Percentiles rank a stretch among this genome's conserved stretches.
Conservation (phyloP, 2,329 filamentous ascomycete genomes). For the Aspergillus fischeri region DNA sequence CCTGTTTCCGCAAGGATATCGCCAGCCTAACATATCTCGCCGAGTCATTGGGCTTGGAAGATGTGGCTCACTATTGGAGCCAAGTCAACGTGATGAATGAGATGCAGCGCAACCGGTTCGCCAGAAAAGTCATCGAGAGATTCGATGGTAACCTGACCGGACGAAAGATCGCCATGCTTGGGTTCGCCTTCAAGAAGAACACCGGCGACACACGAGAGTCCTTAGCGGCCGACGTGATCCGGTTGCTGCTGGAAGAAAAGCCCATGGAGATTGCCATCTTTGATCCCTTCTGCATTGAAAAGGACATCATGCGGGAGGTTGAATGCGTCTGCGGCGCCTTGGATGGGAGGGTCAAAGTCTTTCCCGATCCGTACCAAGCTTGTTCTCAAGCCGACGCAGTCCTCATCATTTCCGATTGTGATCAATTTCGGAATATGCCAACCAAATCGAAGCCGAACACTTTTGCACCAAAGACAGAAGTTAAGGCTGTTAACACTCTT, state of each 20-base stretch:
- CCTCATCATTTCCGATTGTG: constrained; percentile 51
- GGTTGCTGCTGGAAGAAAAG: constrained; percentile 60
- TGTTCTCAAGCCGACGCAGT: constrained; percentile 46
- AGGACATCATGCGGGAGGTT: constrained; percentile 40
- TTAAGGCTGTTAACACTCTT: not conserved
- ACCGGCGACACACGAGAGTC: constrained; percentile 71
- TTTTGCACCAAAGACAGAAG: not conserved
- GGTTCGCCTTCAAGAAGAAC: constrained; percentile 77
- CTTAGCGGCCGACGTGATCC: constrained; percentile 65
- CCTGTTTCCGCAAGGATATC: constrained; percentile 79
- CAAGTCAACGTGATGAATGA: constrained; percentile 73
- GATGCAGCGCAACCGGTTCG: constrained; percentile 67
- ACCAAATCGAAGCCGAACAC: not conserved
- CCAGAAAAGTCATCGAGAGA: constrained; percentile 59
- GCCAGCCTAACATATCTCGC: constrained; percentile 70
- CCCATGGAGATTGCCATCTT: constrained; percentile 63
- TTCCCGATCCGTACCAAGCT: constrained; percentile 42
- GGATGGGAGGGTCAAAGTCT: constrained; percentile 33
- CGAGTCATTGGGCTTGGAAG: constrained; percentile 62
- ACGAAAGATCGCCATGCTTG: constrained; percentile 69
- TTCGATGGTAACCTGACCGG: constrained; percentile 65
- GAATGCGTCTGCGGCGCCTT: constrained; percentile 22
- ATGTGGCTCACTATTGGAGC: constrained; percentile 73
- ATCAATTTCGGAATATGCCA: constrained; percentile 44
- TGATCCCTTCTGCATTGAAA: constrained; percentile 52